Percentiles rank a stretch among this genome's conserved stretches.
phyloP scores from a whole-genome alignment of 2,329 filamentous ascomycete genomes.

The Talaromyces rugulosus region DNA sequence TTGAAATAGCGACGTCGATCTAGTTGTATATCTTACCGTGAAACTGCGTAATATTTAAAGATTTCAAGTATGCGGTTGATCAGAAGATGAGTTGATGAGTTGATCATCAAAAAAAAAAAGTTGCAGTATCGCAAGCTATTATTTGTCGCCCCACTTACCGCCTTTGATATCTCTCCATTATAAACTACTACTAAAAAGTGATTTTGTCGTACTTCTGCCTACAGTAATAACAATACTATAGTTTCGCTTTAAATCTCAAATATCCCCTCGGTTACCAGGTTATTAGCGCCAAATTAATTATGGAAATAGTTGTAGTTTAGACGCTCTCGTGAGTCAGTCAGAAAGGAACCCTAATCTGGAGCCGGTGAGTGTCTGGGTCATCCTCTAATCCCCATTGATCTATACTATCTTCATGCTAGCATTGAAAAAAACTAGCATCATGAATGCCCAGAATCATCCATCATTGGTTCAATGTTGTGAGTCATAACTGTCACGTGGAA shows the following conservation, averaged over 20 bases:
- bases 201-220: neutral
- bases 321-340: too few relatives aligned
- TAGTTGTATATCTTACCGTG: neutral
- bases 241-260: neutral
- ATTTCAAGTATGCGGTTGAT: neutral
- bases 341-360: too few relatives aligned
- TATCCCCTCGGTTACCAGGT: neutral
- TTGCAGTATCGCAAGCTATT: neutral
- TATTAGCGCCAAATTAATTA: neutral
- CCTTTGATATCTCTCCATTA: neutral
- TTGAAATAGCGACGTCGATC: neutral
- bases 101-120: neutral
- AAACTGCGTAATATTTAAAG: neutral
- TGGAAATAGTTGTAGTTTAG: neutral
- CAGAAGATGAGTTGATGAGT: neutral
- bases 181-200: too few relatives aligned
- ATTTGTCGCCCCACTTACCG: neutral
- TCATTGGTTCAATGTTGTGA: neutral
- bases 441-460: too few relatives aligned
- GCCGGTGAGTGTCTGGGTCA: too few relatives aligned
- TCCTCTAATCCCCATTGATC: too few relatives aligned
- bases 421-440: too few relatives aligned
- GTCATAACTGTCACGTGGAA: neutral
- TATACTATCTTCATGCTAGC: too few relatives aligned
- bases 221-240: neutral